Evolutionary conservation across 163 green algal genomes (phyloP), one percentile per base, ranked within the genome.

Genomic region (Botryococcus braunii): DNA sequence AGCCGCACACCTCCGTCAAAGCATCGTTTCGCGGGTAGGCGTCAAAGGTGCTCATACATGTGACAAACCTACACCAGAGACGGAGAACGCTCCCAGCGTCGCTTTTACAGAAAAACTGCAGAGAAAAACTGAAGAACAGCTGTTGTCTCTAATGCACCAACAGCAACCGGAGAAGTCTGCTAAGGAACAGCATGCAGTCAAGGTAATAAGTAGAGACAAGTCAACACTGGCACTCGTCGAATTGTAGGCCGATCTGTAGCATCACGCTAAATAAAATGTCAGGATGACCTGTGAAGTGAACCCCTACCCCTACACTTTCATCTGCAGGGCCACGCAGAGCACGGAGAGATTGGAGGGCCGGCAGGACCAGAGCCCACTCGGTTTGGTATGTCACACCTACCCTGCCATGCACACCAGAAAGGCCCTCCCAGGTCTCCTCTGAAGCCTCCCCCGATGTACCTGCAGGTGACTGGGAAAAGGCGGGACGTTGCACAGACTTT

Each of bases 381-480:
- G 29, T 77, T 58, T 67, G 71, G 71, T 77, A 50, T 37, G 43
- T 17, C 7, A 49, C 13, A 37, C 6, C 59, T 49, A 37, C 13
- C 37, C 43, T 13, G 32, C 27, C 32, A 11, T 41, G 23, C n/a
- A 11, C 32, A 60, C 43, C 5, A 27, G 21, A 62, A 48, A 55
- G 37, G 17, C 29, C 29, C n/a, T 43, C 27, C 43, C 8, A 29
- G 23, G 27, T 40, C 4, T 34, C 27, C n/a, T 27, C 4, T 29
- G 27, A 32, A n/a, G 7, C 13, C 47, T 39, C 21, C 31, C 21
- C 5, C 25, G 36, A 6, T 72, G 48, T 39, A 55, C 35, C 21
- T 70, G 32, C 65, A 77, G 71, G 71, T 64, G 71, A 77, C 27
- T 77, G 71, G 71, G 65, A 72, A 35, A 72, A 69, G 31, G 71